Conservation (phyloP, 2,329 filamentous ascomycete species). For the Pseudogymnoascus sp. region DNA sequence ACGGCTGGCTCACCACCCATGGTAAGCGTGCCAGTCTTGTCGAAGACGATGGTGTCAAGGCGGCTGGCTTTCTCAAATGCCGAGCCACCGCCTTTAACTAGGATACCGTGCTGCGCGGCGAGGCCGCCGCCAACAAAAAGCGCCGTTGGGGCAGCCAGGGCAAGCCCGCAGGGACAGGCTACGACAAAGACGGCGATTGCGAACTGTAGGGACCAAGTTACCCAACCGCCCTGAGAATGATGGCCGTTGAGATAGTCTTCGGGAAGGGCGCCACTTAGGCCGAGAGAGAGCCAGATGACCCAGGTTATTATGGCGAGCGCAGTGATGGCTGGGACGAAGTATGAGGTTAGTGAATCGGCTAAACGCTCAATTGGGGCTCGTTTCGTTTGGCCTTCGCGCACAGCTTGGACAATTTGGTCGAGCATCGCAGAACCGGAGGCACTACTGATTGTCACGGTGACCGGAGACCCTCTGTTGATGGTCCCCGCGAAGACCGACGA, state of each 20-base stretch:
- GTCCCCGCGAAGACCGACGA: constrained; percentile 63
- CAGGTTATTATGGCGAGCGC: constrained; percentile 59
- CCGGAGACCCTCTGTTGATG: constrained; percentile 43
- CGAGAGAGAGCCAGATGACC: constrained; percentile 58
- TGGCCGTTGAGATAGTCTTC: constrained; percentile 43
- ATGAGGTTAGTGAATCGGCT: constrained; percentile 59
- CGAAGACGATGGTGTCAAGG: constrained; percentile 48
- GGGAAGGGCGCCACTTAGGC: constrained; percentile 47
- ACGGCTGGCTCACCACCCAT: constrained; percentile 60
- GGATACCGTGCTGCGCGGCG: constrained; percentile 46
- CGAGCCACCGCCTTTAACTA: constrained; percentile 50
- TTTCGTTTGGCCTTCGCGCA: constrained; percentile 65
- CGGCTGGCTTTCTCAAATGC: constrained; percentile 49
- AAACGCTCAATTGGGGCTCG: constrained; percentile 64
- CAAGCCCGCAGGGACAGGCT: constrained; percentile 52
- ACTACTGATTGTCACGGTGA: constrained; percentile 56
- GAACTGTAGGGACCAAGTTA: constrained; percentile 69
- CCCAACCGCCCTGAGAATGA: constrained; percentile 48
- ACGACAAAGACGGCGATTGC: constrained; percentile 55
- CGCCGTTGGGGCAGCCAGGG: constrained; percentile 49
- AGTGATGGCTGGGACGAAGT: constrained; percentile 64
- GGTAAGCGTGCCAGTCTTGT: constrained; percentile 53
- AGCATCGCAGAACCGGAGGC: constrained; percentile 61
- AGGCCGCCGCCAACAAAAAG: constrained; percentile 50
- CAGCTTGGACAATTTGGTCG: constrained; percentile 64